These are phyloP conservation scores for Teunomyces gatunensis DNA, from an alignment of 805 yeast genomes.

Conservation along the genomic window DNA sequence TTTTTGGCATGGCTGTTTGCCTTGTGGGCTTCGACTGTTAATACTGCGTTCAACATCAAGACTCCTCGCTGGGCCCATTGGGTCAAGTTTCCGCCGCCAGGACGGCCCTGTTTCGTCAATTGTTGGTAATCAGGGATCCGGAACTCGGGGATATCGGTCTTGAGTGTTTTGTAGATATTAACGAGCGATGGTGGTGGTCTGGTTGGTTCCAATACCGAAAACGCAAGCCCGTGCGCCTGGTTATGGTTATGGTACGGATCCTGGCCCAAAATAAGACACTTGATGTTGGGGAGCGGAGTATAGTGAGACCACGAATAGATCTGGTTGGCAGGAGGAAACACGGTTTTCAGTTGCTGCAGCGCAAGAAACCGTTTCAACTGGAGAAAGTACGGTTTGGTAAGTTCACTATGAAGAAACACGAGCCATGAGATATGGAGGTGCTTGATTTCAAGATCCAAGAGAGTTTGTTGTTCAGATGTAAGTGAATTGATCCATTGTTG, in stretches of 20 bases:
- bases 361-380: slow-evolving; percentile 63
- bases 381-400: slow-evolving; percentile 83
- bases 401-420: slow-evolving; percentile 59
- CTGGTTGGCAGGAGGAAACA: slow-evolving; percentile 77
- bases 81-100: slow-evolving; percentile 64
- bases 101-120: slow-evolving; percentile 21
- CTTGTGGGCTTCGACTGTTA: slow-evolving; percentile 89
- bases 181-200: slow-evolving; percentile 81
- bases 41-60: slow-evolving; percentile 76
- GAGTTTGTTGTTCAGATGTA: slow-evolving; percentile 43
- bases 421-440: slow-evolving; percentile 82
- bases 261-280: slow-evolving; percentile 85
- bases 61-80: slow-evolving; percentile 90
- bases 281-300: slow-evolving; percentile 72
- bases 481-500: slow-evolving; percentile 49
- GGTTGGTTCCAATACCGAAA: slow-evolving; percentile 79
- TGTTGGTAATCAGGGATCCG: slow-evolving; percentile 45
- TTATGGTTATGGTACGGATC: slow-evolving; percentile 92
- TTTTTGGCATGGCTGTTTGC: slow-evolving; percentile 87
- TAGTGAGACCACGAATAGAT: slow-evolving; percentile 90
- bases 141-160: slow-evolving; percentile 65
- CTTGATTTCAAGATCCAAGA: slow-evolving; percentile 64
- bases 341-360: slow-evolving; percentile 45
- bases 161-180: slow-evolving; percentile 80
- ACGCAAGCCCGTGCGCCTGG: slow-evolving; percentile 97